Base-by-base conservation (phyloP, 768 basidiomycete genomes). In the Mycena latifolia region DNA sequence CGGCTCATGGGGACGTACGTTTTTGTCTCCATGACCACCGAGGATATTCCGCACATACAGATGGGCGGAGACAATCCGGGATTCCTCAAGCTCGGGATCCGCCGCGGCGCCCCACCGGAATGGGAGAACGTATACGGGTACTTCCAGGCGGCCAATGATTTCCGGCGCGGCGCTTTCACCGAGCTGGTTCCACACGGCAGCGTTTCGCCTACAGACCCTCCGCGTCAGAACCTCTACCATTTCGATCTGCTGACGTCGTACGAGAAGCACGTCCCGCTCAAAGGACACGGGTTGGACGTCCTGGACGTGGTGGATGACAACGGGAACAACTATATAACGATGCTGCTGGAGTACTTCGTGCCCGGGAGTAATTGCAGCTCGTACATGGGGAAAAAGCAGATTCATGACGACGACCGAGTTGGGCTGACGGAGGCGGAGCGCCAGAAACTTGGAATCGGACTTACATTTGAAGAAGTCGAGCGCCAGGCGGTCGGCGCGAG, bases 251-350 rank as follows among this genome's bases (percentile, higher is more conserved):
- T 53, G 3, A 48, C 52, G 4, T 55, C 65, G 25, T 53, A 61
- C 20, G 43, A 53, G n/a, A 43, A 41, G 2, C 33, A 17, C 14
- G 24, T 66, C 8, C 53, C 60, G 7, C 46, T 47, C 18, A 41
- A 31, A 28, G 65, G 65, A 10, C 65, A 66, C 22, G 62, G 29
- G 3, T 14, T 63, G 18, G 62, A 63, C 7, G 62, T 63, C 0
- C 31, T 63, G 33, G 62, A 55, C 20, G 62, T 31, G 5, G 45
- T 55, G 43, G 62, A 63, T 37, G 62, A 50, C 17, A 61, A 61
- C 18, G 65, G 65, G 9, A 61, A 66, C 47, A 61, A 66, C 27
- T 66, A 61, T 33, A 47, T 66, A 18, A 46, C n/a, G 18, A 54
- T 66, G 20, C 55, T 50, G 59, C 22, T 61, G 27, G 59, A 66